Base-by-base conservation (phyloP, 2,329 filamentous ascomycete genomes). In the Colletotrichum coccodes region DNA sequence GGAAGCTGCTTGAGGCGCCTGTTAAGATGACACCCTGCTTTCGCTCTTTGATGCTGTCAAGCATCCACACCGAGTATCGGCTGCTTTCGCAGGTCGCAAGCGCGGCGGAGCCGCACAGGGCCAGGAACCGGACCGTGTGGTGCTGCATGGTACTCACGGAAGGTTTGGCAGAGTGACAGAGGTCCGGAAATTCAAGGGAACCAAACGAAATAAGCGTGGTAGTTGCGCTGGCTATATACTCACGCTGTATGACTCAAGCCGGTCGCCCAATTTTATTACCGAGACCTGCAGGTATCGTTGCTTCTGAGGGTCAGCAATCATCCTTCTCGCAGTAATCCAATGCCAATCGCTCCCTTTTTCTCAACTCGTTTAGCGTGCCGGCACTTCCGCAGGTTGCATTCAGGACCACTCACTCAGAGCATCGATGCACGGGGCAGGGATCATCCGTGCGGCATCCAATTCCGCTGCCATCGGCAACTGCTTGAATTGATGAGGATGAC, bases 41-140 rank as follows among this genome's bases (percentile, higher is more conserved):
- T 12, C 74, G 74, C 8, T 50, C 11, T 36, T 73, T 71, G 68
- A 75, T 65, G 73, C 74, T 74, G 44, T 74, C 71, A 12, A 75
- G 68, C 74, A 75, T 75, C 53, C 52, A 57, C 11, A 59, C 64
- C 54, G 70, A 74, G 30, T 71, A 77, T 11, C 47, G 46, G n/a
- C 40, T 54, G 21, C 16, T 11, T 12, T 65, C 61, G 36, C 61
- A 53, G 6, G 26, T 42, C 2, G 40, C 65, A 26, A 49, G 40
- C 8, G 61, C 26, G 2, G 54, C 47, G n/a, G 60, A 7, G n/a
- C 54, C 54, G 34, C 47, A 42, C 8, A 56, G 18, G 54, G 65
- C 65, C 26, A 57, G 30, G 14, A 60, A 47, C 65, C 28, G 42
- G n/a, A 3, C 0, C 46, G 52, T 58, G 5, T n/a, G 28, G 23